Evolutionary conservation across 768 basidiomycete species (phyloP).

Genomic region (Trametes sanguinea): DNA sequence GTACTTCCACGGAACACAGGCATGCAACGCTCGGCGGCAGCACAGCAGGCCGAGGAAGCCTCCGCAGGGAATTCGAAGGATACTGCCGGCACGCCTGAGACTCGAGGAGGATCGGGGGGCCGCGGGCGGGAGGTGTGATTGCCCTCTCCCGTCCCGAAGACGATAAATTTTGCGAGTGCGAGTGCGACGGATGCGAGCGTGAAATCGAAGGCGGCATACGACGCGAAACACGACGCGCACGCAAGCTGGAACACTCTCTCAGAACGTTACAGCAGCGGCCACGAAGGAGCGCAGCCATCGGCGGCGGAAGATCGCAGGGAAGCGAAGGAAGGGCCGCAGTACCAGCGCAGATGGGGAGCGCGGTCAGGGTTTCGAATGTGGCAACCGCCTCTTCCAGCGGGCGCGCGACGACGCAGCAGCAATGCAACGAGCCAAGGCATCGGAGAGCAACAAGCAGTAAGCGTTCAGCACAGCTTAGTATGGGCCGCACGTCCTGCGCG

Average conservation of each 20-base stretch:
- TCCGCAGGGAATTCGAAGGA: too few species aligned
- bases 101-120: neutral
- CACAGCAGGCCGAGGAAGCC: too few species aligned
- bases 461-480: neutral
- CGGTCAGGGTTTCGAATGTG: neutral
- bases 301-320: constrained; percentile 21
- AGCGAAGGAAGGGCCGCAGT: neutral
- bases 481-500: neutral
- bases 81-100: too few species aligned
- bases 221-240: neutral
- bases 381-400: too few species aligned
- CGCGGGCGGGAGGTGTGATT: neutral
- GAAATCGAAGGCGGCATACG: constrained; percentile 1
- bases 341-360: neutral
- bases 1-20: too few species aligned
- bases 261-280: neutral
- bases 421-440: neutral
- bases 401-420: neutral
- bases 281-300: neutral
- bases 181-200: constrained; percentile 2
- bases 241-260: neutral
- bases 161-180: constrained; percentile 11
- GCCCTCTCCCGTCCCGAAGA: neutral
- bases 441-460: constrained; percentile 2
- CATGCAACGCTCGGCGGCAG: too few species aligned